phyloP scores from a whole-genome alignment of 345 rosid species.

The Pistacia vera region DNA sequence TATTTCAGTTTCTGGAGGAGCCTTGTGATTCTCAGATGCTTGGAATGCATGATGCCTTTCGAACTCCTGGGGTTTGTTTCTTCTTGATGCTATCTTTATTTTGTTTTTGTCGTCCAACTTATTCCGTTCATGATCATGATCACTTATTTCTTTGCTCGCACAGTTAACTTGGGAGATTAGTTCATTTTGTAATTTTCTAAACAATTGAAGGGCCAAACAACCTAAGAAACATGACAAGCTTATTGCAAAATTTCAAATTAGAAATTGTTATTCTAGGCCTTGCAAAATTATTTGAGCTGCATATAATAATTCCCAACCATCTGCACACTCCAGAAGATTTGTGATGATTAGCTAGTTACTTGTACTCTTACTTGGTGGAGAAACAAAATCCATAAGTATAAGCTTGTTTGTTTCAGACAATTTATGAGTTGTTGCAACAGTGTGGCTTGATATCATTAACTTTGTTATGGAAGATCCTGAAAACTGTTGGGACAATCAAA shows the following conservation, averaged over 20 bases:
- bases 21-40: constrained; percentile 48
- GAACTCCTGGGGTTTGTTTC: constrained; percentile 77
- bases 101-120: not conserved
- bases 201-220: constrained; percentile 1
- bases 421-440: not conserved
- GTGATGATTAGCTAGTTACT: not conserved
- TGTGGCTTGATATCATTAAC: not conserved
- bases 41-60: constrained; percentile 49
- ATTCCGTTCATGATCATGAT: not conserved
- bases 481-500: not conserved
- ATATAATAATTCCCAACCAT: no score
- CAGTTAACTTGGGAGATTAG: not conserved
- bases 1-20: constrained; percentile 60
- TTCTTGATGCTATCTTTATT: constrained; percentile 14
- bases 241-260: not conserved
- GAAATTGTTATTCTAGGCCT: not conserved
- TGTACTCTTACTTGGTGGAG: not conserved
- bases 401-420: not conserved
- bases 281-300: not conserved
- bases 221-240: no score
- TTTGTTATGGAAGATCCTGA: not conserved
- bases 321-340: not conserved
- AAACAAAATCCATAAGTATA: no score
- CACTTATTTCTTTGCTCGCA: not conserved
- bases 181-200: not conserved